Evolutionary conservation across 108 stramenopile genomes (phyloP).

Genomic region (Fragilariopsis cylindrus): DNA sequence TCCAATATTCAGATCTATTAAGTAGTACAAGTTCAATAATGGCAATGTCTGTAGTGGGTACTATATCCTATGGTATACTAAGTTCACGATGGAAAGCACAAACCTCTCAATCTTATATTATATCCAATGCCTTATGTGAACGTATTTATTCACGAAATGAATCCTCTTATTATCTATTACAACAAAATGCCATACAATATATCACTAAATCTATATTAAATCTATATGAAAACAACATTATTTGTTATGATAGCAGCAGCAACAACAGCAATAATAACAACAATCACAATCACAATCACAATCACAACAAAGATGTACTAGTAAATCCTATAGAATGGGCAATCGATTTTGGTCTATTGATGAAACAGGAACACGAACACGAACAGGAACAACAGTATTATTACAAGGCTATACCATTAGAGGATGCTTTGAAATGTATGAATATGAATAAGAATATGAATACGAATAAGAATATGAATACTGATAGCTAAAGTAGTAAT

Average conservation of each 20-base stretch:
- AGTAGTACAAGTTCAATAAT: constrained; percentile 16
- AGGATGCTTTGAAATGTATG: too few relatives aligned
- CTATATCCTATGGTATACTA: constrained; percentile 40
- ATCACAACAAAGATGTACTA: background rate
- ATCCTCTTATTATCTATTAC: constrained; percentile 12
- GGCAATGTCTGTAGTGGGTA: constrained; percentile 40
- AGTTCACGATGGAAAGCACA: constrained; percentile 31
- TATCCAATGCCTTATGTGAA: constrained; percentile 17
- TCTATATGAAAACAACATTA: background rate
- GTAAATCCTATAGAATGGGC: constrained; percentile 6
- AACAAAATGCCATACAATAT: constrained; percentile 16
- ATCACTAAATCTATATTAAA: too few relatives aligned
- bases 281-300: too few relatives aligned
- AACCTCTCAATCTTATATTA: constrained; percentile 18
- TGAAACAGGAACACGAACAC: too few relatives aligned
- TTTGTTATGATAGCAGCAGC: too few relatives aligned
- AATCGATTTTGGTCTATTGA: background rate
- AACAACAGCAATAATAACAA: too few relatives aligned
- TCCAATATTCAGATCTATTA: constrained; percentile 39
- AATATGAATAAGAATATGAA: too few relatives aligned
- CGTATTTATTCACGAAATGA: constrained; percentile 29
- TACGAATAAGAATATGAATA: too few relatives aligned
- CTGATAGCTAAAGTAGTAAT: too few relatives aligned
- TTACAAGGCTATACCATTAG: too few relatives aligned
- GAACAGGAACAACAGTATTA: too few relatives aligned